phyloP scores from a whole-genome alignment of 73 alveolate genomes.

The Blepharisma japonicum region DNA sequence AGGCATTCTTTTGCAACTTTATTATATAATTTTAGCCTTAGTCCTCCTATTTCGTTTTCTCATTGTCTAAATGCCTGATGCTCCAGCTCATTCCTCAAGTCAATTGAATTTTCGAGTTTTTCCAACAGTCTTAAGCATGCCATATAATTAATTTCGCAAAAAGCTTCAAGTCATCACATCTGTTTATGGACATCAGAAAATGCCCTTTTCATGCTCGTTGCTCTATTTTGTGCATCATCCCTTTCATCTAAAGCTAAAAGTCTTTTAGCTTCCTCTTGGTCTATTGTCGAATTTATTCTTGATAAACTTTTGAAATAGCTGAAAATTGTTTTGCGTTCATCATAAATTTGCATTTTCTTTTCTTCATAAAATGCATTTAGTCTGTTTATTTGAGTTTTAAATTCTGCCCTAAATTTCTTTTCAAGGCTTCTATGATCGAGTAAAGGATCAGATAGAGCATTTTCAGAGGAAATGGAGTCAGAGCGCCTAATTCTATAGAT shows the following conservation, averaged over 20 bases:
- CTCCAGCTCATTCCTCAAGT: not conserved
- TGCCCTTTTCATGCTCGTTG: conserved; percentile 2
- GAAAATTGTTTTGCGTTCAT: conserved; percentile 4
- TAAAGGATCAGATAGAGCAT: not conserved
- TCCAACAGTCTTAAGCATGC: not conserved
- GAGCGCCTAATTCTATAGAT: conserved; percentile 1
- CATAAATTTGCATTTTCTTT: not conserved
- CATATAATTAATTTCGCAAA: conserved; percentile 17
- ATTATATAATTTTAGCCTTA: not conserved
- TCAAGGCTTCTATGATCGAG: not conserved
- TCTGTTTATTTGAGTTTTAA: not conserved
- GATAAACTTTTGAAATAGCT: not conserved
- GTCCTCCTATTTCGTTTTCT: conserved; percentile 4
- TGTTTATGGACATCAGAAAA: conserved; percentile 27
- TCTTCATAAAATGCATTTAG: not conserved
- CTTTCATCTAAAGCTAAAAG: conserved; percentile 7
- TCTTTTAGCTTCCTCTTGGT: not conserved
- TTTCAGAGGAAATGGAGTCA: not conserved
- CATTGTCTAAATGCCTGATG: not conserved
- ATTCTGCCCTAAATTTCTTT: not conserved
- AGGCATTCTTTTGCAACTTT: not conserved
- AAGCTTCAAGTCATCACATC: conserved; percentile 14
- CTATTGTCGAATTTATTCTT: conserved; percentile 7
- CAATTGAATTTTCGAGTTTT: not conserved
- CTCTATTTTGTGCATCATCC: conserved; percentile 10